phyloP scores from a whole-genome alignment of 495 filamentous ascomycete species.

The Xylona heveae region DNA sequence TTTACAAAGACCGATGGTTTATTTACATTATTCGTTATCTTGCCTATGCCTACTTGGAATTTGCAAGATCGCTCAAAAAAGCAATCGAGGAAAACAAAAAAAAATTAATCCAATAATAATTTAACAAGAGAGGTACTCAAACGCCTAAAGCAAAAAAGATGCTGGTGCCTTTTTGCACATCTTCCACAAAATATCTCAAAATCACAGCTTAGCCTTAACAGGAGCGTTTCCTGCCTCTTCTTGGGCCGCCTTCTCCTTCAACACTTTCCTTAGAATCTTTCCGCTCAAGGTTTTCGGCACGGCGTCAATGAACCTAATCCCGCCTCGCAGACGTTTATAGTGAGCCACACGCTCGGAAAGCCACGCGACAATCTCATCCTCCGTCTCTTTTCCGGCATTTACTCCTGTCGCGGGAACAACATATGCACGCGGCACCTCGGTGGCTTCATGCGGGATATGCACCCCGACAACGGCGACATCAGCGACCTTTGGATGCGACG shows the following conservation, averaged over 20 bases:
- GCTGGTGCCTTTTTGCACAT: too few species aligned
- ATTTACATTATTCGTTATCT: too few species aligned
- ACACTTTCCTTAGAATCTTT: constrained; percentile 65
- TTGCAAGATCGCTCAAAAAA: too few species aligned
- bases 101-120: too few species aligned
- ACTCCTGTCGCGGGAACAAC: constrained; percentile 41
- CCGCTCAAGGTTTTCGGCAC: constrained; percentile 74
- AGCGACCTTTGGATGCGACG: constrained; percentile 47
- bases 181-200: too few species aligned
- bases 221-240: too few species aligned
- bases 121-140: too few species aligned
- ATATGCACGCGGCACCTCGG: constrained; percentile 72
- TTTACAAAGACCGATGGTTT: too few species aligned
- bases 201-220: too few species aligned
- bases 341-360: constrained; percentile 34
- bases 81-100: too few species aligned
- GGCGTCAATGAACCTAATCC: constrained; percentile 58
- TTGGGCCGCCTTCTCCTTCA: constrained; percentile 30
- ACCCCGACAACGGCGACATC: constrained; percentile 76
- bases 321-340: constrained; percentile 66
- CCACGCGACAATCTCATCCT: constrained; percentile 39
- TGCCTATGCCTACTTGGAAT: too few species aligned
- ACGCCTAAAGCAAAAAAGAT: too few species aligned
- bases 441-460: constrained; percentile 43
- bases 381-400: constrained; percentile 25